phyloP scores from a whole-genome alignment of 2,329 filamentous ascomycete species.

The Trichocomaceae sp. region DNA sequence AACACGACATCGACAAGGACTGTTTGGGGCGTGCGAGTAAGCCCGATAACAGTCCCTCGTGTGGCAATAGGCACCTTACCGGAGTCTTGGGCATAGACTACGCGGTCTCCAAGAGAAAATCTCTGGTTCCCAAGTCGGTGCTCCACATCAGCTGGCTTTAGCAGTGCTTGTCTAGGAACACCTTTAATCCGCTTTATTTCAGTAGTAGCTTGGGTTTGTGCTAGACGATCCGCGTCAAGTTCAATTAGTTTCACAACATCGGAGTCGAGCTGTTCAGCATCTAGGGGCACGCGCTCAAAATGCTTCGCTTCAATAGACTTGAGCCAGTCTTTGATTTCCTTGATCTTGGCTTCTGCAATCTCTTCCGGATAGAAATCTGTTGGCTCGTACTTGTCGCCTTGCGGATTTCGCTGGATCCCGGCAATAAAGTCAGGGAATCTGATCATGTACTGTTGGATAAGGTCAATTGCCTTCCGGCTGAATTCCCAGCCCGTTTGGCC shows the following conservation, averaged over 20 bases:
- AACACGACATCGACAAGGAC: slow-evolving; percentile 87
- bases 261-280: slow-evolving; percentile 93
- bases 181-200: slow-evolving; percentile 65
- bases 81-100: slow-evolving; percentile 86
- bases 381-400: slow-evolving; percentile 74
- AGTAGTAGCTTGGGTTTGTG: slow-evolving; percentile 46
- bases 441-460: slow-evolving; percentile 85
- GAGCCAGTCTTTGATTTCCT: slow-evolving; percentile 89
- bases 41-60: slow-evolving; percentile 86
- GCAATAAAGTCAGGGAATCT: slow-evolving; percentile 94
- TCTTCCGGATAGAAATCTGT: slow-evolving; percentile 77
- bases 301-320: slow-evolving; percentile 86
- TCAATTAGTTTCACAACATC: slow-evolving; percentile 79
- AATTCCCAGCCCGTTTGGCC: slow-evolving; percentile 90
- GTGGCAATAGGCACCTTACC: slow-evolving; percentile 92
- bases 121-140: slow-evolving; percentile 78
- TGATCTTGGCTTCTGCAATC: slow-evolving; percentile 70
- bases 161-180: slow-evolving; percentile 76
- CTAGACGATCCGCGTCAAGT: slow-evolving; percentile 60
- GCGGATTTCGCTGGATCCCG: slow-evolving; percentile 75
- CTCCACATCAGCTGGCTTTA: slow-evolving; percentile 95
- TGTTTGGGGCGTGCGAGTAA: slow-evolving; percentile 78
- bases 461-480: slow-evolving; percentile 70
- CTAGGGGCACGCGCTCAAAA: slow-evolving; percentile 91
- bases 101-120: slow-evolving; percentile 79